Evolutionary conservation across 345 rosid species (phyloP).

Genomic region (Schrenkiella parvula): DNA sequence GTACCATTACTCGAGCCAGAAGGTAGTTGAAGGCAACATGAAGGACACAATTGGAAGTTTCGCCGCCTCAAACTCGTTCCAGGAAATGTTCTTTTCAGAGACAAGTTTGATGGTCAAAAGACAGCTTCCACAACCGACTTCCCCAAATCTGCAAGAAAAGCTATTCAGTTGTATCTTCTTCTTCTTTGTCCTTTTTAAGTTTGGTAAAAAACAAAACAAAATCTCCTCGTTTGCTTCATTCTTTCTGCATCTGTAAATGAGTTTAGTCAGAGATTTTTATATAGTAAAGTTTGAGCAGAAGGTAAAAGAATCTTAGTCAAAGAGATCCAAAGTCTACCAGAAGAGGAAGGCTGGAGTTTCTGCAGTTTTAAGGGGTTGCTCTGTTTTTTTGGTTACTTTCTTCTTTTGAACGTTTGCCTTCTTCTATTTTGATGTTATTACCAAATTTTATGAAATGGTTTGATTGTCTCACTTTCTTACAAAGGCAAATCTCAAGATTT

Average conservation of each 20-base stretch:
- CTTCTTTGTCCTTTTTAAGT: slow-evolving; percentile 11
- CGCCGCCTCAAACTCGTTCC: slow-evolving; percentile 6
- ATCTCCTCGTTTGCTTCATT: not conserved
- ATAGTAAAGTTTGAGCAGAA: slow-evolving; percentile 28
- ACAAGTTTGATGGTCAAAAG: slow-evolving; percentile 17
- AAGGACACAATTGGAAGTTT: slow-evolving; percentile 7
- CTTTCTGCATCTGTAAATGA: slow-evolving; percentile 31
- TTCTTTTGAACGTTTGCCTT: not conserved
- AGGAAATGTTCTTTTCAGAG: slow-evolving; percentile 3
- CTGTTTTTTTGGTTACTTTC: not conserved
- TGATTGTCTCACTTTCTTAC: not conserved
- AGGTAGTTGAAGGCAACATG: slow-evolving; percentile 12
- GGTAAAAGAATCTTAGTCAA: slow-evolving; percentile 12
- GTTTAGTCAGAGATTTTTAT: slow-evolving; percentile 32
- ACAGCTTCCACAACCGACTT: slow-evolving; percentile 7
- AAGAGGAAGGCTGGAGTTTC: slow-evolving; percentile 22
- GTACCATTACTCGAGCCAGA: slow-evolving; percentile 28
- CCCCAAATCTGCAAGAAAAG: slow-evolving; percentile 11
- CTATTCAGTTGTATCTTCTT: slow-evolving; percentile 19
- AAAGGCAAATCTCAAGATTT: not conserved
- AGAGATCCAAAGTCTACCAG: slow-evolving; percentile 10
- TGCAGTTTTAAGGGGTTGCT: not conserved
- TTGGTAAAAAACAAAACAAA: slow-evolving; percentile 12
- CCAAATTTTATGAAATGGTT: not conserved
- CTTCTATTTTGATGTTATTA: not conserved